A percentile compares a stretch with the other conserved stretches of the same genome.
These are phyloP conservation scores for Hordeum pubiflorum DNA, from an alignment of 202 grass and related monocot species.

Conservation along the genomic window DNA sequence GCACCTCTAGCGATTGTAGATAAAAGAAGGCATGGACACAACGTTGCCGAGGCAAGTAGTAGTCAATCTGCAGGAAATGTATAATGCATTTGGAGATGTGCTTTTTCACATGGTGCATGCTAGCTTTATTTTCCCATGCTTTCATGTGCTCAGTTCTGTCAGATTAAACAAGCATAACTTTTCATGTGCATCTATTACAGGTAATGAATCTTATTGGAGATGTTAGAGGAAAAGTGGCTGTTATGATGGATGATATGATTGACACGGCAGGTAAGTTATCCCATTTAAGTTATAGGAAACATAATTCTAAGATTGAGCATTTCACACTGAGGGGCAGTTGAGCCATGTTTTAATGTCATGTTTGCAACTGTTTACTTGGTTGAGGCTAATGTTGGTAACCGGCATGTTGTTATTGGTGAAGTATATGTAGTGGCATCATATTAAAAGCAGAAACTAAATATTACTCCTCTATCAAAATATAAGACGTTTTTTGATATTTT, in stretches of 20 bases:
- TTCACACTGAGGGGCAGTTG: background rate
- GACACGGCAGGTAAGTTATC: constrained; percentile 80
- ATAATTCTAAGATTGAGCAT: constrained; percentile 6
- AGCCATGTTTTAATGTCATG: background rate
- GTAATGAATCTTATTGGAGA: constrained; percentile 99
- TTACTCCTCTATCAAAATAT: too few relatives aligned
- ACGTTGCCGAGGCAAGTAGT: constrained; percentile 80
- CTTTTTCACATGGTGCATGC: background rate
- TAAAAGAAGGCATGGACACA: constrained; percentile 97
- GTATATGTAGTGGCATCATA: background rate
- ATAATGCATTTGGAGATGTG: constrained; percentile 9
- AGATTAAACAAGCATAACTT: background rate
- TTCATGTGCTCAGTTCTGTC: background rate
- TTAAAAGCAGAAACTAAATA: background rate
- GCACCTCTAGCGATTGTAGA: constrained; percentile 97
- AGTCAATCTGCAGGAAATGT: constrained; percentile 1
- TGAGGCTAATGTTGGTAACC: background rate
- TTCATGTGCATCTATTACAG: constrained; percentile 23
- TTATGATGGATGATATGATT: constrained; percentile 99
- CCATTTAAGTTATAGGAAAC: constrained; percentile 3
- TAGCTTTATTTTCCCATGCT: background rate
- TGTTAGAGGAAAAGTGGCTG: constrained; percentile 97
- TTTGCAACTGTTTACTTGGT: background rate
- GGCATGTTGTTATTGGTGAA: background rate
- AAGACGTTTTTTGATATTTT: too few relatives aligned